Evolutionary conservation across 371 early-diverging fungal genomes (phyloP).

Genomic region (Apophysomyces trapeziformis): DNA sequence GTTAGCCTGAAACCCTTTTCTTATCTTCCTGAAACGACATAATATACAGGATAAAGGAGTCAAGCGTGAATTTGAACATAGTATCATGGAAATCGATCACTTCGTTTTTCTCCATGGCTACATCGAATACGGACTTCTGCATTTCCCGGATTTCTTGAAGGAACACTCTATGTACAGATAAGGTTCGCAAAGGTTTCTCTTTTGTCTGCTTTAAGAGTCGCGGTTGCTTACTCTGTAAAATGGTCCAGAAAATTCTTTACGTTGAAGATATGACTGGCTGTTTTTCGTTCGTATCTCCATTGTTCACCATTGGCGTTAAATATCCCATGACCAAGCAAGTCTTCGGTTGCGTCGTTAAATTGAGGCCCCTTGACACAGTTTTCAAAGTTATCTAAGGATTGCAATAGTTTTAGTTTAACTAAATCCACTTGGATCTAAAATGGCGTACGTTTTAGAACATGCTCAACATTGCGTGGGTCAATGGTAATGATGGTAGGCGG

Average conservation of each 20-base stretch:
- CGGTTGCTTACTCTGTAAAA: constrained; percentile 38
- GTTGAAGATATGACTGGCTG: constrained; percentile 64
- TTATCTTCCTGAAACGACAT: constrained; percentile 5
- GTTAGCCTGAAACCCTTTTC: constrained; percentile 19
- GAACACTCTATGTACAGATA: constrained; percentile 31
- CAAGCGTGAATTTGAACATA: constrained; percentile 63
- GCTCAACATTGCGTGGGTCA: constrained; percentile 32
- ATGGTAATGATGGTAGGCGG: constrained; percentile 30
- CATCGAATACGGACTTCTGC: constrained; percentile 34
- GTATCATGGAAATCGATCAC: constrained; percentile 61
- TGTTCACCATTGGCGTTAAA: constrained; percentile 65
- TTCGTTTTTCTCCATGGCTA: constrained; percentile 31
- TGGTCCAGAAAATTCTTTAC: constrained; percentile 66
- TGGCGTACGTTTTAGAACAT: constrained; percentile 26
- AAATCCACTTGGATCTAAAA: not conserved
- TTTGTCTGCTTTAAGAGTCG: not conserved
- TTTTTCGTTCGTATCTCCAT: constrained; percentile 67
- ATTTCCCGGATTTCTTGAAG: constrained; percentile 34
- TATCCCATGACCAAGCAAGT: constrained; percentile 69
- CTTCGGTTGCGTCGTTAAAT: constrained; percentile 31
- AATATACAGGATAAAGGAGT: constrained; percentile 57
- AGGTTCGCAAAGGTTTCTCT: too few species aligned
- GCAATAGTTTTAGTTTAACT: not conserved
- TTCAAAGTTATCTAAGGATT: constrained; percentile 45
- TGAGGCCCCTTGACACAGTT: constrained; percentile 53